phyloP scores from a whole-genome alignment of 345 rosid species.

The Brassica cretica region DNA sequence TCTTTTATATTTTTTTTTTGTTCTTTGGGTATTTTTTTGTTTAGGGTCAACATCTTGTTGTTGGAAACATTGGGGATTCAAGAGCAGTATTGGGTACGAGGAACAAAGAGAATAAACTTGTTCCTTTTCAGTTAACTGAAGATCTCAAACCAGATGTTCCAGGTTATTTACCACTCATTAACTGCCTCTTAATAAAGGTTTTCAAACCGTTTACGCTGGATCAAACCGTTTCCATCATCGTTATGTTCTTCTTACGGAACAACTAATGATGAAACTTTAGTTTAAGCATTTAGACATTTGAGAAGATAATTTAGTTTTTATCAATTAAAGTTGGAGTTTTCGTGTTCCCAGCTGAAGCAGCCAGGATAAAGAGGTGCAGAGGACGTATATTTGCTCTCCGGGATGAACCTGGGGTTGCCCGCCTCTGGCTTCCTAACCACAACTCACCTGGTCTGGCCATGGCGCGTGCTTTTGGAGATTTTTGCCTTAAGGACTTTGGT shows the following conservation, averaged over 20 bases:
- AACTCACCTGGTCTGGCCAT: conserved; percentile 97
- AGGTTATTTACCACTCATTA: conserved; percentile 39
- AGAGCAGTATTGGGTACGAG: conserved; percentile 88
- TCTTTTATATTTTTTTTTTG: background rate
- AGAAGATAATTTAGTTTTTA: background rate
- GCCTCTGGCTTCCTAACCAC: conserved; percentile 93
- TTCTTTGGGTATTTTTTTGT: background rate
- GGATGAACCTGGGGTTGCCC: conserved; percentile 92
- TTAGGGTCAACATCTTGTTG: conserved; percentile 79
- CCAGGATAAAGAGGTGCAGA: conserved; percentile 74
- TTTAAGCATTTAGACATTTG: background rate
- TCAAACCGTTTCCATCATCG: background rate
- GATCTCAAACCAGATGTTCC: conserved; percentile 99
- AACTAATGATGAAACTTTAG: background rate
- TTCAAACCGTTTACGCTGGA: background rate
- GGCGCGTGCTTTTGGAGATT: conserved; percentile 99
- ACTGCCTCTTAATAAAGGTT: background rate
- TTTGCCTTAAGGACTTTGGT: conserved; percentile 93
- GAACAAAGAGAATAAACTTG: conserved; percentile 61
- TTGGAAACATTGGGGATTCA: conserved; percentile 91
- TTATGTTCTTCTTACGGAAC: background rate
- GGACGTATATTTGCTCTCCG: conserved; percentile 94
- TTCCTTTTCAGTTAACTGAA: conserved; percentile 78
- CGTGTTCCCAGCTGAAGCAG: conserved; percentile 72
- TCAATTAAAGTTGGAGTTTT: background rate